phyloP scores from a whole-genome alignment of 768 basidiomycete genomes.

The Mycena haematopus region DNA sequence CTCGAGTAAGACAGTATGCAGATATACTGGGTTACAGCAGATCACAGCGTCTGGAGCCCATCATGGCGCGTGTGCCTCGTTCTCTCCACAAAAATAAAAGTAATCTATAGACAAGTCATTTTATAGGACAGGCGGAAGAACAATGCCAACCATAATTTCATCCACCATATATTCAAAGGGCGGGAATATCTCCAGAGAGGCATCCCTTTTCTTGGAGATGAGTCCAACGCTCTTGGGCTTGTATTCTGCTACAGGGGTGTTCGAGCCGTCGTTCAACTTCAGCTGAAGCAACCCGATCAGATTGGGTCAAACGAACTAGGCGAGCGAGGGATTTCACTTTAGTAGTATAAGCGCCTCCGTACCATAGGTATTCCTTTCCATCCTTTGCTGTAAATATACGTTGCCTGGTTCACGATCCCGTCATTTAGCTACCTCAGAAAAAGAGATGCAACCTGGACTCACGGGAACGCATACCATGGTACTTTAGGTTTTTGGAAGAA shows the following conservation, averaged over 20 bases:
- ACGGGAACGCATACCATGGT: conserved; percentile 6
- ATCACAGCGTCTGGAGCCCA: conserved; percentile 6
- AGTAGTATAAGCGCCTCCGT: not conserved
- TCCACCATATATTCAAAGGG: conserved; percentile 19
- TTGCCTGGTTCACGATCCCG: not conserved
- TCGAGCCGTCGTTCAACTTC: conserved; percentile 18
- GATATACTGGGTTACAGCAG: not conserved
- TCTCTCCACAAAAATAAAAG: conserved; percentile 18
- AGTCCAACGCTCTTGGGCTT: conserved; percentile 11
- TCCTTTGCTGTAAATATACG: conserved; percentile 19
- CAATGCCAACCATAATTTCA: conserved; percentile 18
- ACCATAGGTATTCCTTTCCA: conserved; percentile 22
- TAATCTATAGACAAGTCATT: conserved; percentile 1
- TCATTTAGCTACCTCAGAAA: too few species aligned
- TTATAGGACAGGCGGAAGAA: not conserved
- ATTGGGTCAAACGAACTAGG: not conserved
- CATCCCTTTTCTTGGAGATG: conserved; percentile 1
- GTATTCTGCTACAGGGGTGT: conserved; percentile 21
- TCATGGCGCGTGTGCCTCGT: conserved; percentile 5
- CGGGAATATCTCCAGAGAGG: conserved; percentile 15
- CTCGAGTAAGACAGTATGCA: not conserved
- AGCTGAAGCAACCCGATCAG: not conserved
- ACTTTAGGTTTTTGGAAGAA: conserved; percentile 14
- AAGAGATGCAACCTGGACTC: not conserved
- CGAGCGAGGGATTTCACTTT: not conserved